phyloP scores from a whole-genome alignment of 768 basidiomycete species.

The Coprinellus aureogranulatus region DNA sequence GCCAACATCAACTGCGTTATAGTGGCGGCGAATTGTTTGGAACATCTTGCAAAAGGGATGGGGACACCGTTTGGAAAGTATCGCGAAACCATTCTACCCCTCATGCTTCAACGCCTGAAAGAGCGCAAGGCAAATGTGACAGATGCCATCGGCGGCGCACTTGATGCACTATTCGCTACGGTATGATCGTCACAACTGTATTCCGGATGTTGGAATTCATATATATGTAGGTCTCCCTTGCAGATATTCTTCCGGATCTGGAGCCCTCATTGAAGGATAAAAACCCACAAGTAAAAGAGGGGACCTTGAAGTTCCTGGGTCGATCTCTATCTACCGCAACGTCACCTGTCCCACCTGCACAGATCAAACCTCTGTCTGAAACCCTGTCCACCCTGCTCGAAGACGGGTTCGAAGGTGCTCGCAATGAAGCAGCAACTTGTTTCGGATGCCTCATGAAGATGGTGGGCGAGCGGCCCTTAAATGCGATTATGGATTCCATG shows the following conservation, averaged over 20 bases:
- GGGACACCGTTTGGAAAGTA: constrained; percentile 71
- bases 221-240: constrained; percentile 60
- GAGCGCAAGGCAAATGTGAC: constrained; percentile 90
- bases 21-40: constrained; percentile 79
- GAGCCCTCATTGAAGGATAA: constrained; percentile 77
- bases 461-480: constrained; percentile 89
- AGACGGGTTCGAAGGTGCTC: constrained; percentile 85
- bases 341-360: constrained; percentile 64
- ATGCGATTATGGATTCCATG: constrained; percentile 79
- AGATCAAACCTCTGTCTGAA: constrained; percentile 82
- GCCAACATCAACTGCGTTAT: constrained; percentile 96
- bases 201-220: constrained; percentile 9
- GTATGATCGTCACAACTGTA: constrained; percentile 45
- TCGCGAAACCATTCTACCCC: constrained; percentile 67
- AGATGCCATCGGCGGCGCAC: constrained; percentile 80
- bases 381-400: constrained; percentile 72
- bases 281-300: constrained; percentile 96
- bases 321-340: constrained; percentile 74
- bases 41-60: constrained; percentile 82
- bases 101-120: constrained; percentile 86
- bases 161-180: constrained; percentile 85
- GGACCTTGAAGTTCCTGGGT: constrained; percentile 81
- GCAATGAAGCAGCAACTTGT: constrained; percentile 85
- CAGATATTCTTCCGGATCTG: constrained; percentile 82
- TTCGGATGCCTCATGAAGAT: constrained; percentile 95